phyloP scores from a whole-genome alignment of 768 basidiomycete species.

The Amanita phalloides region DNA sequence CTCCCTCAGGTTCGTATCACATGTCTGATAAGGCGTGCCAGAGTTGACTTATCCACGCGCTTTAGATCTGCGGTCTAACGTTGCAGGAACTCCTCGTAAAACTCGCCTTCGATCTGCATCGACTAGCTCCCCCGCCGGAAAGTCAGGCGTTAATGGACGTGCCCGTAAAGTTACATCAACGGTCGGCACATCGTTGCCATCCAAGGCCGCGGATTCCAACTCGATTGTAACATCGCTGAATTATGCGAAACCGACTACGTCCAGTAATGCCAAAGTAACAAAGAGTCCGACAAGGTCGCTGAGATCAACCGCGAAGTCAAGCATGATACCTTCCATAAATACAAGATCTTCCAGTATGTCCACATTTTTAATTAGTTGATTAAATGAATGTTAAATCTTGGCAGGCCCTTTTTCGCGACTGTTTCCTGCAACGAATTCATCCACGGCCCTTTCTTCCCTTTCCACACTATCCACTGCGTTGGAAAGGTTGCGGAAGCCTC shows the following conservation, averaged over 20 bases:
- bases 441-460: constrained; percentile 33
- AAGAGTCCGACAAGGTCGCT: constrained; percentile 15
- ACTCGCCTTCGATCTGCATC: neutral
- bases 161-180: constrained; percentile 1
- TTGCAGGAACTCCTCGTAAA: neutral
- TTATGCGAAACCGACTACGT: constrained; percentile 10
- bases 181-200: constrained; percentile 7
- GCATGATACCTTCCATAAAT: constrained; percentile 4
- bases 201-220: constrained; percentile 17
- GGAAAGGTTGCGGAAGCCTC: constrained; percentile 57
- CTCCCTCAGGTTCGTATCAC: constrained; percentile 7
- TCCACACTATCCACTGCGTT: constrained; percentile 57
- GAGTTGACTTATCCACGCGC: neutral
- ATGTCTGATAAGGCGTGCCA: neutral
- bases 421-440: constrained; percentile 9
- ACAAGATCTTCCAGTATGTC: constrained; percentile 8
- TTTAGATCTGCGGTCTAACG: neutral
- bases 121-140: neutral
- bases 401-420: constrained; percentile 9
- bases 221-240: constrained; percentile 13
- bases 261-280: constrained; percentile 14
- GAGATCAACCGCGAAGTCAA: constrained; percentile 3
- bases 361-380: neutral
- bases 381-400: neutral
- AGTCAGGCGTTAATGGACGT: neutral